Evolutionary conservation across 2,329 filamentous ascomycete genomes (phyloP).

Genomic region (Fusarium bactridioides): DNA sequence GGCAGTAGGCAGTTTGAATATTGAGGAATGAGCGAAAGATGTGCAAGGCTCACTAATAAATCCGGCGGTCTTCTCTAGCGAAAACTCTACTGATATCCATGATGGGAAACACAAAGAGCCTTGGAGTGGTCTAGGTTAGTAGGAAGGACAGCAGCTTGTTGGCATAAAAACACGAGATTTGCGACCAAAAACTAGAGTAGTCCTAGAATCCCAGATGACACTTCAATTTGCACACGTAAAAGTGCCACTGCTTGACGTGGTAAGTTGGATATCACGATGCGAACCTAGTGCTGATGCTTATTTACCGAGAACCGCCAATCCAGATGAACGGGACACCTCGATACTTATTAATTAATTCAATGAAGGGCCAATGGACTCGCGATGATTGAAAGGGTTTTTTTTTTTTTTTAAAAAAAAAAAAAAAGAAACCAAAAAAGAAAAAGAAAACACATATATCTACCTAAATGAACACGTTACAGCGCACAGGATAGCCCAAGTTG

Average conservation of each 20-base stretch:
- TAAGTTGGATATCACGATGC: not conserved
- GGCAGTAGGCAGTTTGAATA: not conserved
- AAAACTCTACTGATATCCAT: slow-evolving; percentile 9
- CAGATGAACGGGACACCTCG: slow-evolving; percentile 4
- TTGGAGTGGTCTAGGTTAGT: not conserved
- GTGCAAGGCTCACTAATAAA: not conserved
- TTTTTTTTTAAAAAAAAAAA: not conserved
- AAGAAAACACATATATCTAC: not conserved
- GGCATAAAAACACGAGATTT: not conserved
- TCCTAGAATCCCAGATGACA: not conserved
- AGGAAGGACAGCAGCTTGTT: not conserved
- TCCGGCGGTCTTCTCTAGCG: not conserved
- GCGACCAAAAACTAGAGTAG: not conserved
- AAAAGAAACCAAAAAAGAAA: too few species aligned
- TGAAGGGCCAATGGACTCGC: not conserved
- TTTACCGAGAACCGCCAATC: slow-evolving; percentile 22
- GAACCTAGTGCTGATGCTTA: slow-evolving; percentile 26
- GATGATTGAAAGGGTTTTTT: not conserved
- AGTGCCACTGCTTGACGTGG: slow-evolving; percentile 13
- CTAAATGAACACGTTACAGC: not conserved
- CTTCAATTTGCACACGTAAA: slow-evolving; percentile 1
- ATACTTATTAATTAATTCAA: not conserved
- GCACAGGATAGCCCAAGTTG: not conserved
- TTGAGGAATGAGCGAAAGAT: not conserved
- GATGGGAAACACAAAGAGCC: not conserved